phyloP scores from a whole-genome alignment of 2,329 filamentous ascomycete genomes.

The Cladorrhinum sp. region DNA sequence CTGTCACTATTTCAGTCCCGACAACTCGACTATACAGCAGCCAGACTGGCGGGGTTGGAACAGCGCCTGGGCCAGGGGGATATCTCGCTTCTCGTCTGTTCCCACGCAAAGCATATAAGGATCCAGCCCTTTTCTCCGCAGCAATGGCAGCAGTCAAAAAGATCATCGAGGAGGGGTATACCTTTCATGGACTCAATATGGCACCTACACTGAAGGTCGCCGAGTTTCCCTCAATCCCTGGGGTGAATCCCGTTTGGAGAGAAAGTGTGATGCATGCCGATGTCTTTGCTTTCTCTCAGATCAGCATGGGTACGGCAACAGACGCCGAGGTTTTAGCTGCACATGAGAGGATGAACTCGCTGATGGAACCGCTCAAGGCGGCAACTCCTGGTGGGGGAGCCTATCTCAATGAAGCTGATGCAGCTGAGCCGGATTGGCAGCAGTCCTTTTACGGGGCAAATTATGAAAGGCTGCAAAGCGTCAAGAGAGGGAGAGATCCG shows the following conservation, averaged over 20 bases:
- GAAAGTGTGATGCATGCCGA: conserved; percentile 24
- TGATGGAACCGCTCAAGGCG: conserved; percentile 4
- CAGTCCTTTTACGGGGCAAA: conserved; percentile 17
- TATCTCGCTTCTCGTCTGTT: conserved; percentile 36
- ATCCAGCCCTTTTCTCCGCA: conserved; percentile 26
- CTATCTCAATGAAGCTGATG: conserved; percentile 3
- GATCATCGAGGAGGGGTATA: conserved; percentile 35
- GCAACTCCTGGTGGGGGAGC: conserved; percentile 4
- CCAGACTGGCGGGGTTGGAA: not conserved
- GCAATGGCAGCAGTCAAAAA: conserved; percentile 32
- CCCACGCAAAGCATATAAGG: conserved; percentile 33
- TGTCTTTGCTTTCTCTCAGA: conserved; percentile 19
- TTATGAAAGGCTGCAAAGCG: conserved; percentile 12
- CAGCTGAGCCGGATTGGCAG: conserved; percentile 16
- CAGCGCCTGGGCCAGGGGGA: conserved; percentile 13
- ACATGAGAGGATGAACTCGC: not conserved
- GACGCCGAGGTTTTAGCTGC: not conserved
- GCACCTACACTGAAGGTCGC: conserved; percentile 25
- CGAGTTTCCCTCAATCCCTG: conserved; percentile 20
- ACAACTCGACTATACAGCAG: not conserved
- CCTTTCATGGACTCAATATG: conserved; percentile 37
- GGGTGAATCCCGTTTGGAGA: conserved; percentile 24
- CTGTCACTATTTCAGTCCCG: conserved; percentile 26
- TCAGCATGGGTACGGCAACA: not conserved
- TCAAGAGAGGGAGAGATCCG: conserved; percentile 24